These are phyloP conservation scores for Holtermanniella nyarrowii DNA, from an alignment of 768 basidiomycete genomes.

Conservation along the genomic window DNA sequence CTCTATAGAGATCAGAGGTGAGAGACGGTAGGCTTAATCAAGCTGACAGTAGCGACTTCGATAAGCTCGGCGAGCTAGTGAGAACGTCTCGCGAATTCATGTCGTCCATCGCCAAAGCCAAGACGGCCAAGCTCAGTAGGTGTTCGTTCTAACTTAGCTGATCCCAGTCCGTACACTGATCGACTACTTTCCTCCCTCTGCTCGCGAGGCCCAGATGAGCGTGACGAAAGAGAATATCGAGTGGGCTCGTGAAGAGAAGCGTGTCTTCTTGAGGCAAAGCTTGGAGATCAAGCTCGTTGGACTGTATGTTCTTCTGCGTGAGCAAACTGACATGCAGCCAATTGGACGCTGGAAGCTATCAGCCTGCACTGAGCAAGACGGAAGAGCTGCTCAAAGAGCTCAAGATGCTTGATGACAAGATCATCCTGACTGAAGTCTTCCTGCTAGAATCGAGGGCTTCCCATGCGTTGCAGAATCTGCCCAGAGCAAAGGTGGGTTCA, in stretches of 20 bases:
- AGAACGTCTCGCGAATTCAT: slow-evolving; percentile 74
- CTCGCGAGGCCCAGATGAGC: slow-evolving; percentile 63
- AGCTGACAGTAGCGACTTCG: slow-evolving; percentile 54
- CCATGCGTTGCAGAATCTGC: slow-evolving; percentile 74
- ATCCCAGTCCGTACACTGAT: slow-evolving; percentile 77
- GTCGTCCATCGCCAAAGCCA: slow-evolving; percentile 90
- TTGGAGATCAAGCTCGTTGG: slow-evolving; percentile 78
- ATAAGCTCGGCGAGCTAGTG: slow-evolving; percentile 76
- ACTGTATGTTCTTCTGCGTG: slow-evolving; percentile 42
- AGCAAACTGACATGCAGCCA: slow-evolving; percentile 18
- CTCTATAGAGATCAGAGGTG: slow-evolving; percentile 78
- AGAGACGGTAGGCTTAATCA: slow-evolving; percentile 25
- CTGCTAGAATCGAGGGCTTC: slow-evolving; percentile 86
- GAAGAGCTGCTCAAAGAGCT: slow-evolving; percentile 83
- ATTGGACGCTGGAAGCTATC: slow-evolving; percentile 64
- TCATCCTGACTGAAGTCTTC: slow-evolving; percentile 93
- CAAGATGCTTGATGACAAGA: slow-evolving; percentile 89
- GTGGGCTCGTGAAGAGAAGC: slow-evolving; percentile 85
- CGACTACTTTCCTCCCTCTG: slow-evolving; percentile 72
- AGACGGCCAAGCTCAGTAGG: slow-evolving; percentile 90
- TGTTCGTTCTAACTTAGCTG: slow-evolving; percentile 8
- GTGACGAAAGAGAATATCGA: slow-evolving; percentile 83
- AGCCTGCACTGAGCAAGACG: slow-evolving; percentile 68
- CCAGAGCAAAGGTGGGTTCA: slow-evolving; percentile 71
- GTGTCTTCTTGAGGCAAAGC: slow-evolving; percentile 90